These are phyloP conservation scores for Diaporthe capsici DNA, from an alignment of 2,329 filamentous ascomycete genomes.

Conservation along the genomic window DNA sequence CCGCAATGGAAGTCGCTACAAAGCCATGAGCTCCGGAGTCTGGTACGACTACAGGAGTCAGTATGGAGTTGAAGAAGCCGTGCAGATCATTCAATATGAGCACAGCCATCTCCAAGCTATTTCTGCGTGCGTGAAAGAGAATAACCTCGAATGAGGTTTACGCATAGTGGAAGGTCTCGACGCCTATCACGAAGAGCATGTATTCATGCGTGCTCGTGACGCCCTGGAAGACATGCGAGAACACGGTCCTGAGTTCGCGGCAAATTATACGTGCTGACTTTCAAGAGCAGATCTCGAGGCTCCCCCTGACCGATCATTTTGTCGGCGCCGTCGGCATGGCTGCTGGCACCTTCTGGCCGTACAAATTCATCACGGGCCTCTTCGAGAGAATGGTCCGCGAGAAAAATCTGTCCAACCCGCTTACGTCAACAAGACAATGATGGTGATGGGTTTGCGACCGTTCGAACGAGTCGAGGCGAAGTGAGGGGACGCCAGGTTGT, in stretches of 20 bases:
- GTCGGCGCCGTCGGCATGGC: background rate
- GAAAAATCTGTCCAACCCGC: background rate
- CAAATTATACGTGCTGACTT: background rate
- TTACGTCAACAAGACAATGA: background rate
- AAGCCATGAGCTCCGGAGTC: slow-evolving; percentile 1
- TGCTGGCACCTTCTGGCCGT: slow-evolving; percentile 2
- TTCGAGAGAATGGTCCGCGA: slow-evolving; percentile 1
- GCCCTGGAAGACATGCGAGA: background rate
- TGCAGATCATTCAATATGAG: slow-evolving; percentile 3
- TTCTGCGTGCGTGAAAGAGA: background rate
- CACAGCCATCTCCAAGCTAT: background rate
- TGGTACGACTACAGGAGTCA: slow-evolving; percentile 3
- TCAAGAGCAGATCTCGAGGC: background rate
- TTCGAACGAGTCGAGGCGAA: background rate
- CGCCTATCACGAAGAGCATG: background rate
- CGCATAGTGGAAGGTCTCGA: slow-evolving; percentile 6
- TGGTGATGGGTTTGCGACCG: background rate
- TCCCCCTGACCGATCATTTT: background rate
- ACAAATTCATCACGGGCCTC: background rate
- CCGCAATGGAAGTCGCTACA: background rate
- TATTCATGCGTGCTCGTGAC: background rate
- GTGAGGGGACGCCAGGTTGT: background rate
- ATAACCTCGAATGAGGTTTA: background rate
- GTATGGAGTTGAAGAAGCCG: background rate
- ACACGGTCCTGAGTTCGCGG: background rate